These are phyloP conservation scores for Nemania abortiva DNA, from an alignment of 2,329 filamentous ascomycete species.

Conservation along the genomic window DNA sequence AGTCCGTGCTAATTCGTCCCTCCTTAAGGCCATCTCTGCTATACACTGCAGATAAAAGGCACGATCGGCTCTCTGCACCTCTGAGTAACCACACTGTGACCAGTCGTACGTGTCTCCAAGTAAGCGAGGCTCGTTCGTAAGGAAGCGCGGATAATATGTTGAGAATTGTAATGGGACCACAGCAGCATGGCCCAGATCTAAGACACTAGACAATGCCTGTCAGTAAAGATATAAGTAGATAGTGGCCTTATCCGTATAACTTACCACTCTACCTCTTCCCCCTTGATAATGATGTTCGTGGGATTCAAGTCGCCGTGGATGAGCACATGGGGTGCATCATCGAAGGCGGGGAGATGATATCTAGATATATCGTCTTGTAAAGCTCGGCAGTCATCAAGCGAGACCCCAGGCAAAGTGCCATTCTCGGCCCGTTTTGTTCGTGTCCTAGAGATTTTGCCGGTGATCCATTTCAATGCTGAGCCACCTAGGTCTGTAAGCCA, in stretches of 20 bases:
- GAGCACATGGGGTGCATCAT: constrained; percentile 1
- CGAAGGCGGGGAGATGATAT: neutral
- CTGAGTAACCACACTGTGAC: too few relatives aligned
- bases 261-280: neutral
- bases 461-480: neutral
- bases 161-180: neutral
- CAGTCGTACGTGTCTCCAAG: too few relatives aligned
- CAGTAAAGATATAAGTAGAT: neutral
- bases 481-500: neutral
- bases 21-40: too few relatives aligned
- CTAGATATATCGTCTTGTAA: neutral
- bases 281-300: neutral
- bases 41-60: too few relatives aligned
- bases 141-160: neutral
- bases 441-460: neutral
- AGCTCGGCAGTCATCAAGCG: neutral
- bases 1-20: too few relatives aligned
- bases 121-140: too few relatives aligned
- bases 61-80: too few relatives aligned
- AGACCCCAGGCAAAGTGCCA: neutral
- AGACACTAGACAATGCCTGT: neutral
- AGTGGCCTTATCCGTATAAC: neutral
- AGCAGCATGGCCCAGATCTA: neutral
- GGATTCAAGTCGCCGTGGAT: neutral
- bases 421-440: neutral